phyloP scores from a whole-genome alignment of 306 rosid genomes.

The Cicer cuneatum region DNA sequence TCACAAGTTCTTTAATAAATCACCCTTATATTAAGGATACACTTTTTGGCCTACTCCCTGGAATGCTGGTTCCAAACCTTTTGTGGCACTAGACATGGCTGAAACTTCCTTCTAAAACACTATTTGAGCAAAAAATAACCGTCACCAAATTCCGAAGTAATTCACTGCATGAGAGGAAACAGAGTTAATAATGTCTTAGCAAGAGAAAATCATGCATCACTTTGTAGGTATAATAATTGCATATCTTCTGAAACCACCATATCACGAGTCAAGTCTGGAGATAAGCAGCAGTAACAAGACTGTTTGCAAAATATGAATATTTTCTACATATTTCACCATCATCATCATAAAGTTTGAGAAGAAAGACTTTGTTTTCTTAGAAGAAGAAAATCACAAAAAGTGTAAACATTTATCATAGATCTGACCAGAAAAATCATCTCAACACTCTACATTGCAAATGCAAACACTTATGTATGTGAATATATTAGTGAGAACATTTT shows the following conservation, averaged over 20 bases:
- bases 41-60: conserved; percentile 96
- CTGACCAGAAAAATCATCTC: conserved; percentile 10
- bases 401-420: background rate
- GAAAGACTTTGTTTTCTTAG: background rate
- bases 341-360: conserved; percentile 19
- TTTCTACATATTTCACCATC: conserved; percentile 27
- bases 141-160: conserved; percentile 48
- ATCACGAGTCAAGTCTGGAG: conserved; percentile 22
- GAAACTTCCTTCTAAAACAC: conserved; percentile 47
- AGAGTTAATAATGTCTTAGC: conserved; percentile 41
- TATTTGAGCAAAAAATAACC: conserved; percentile 44
- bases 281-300: conserved; percentile 27
- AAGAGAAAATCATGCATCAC: conserved; percentile 35
- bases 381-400: conserved; percentile 11
- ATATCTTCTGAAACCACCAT: conserved; percentile 22
- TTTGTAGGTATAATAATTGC: conserved; percentile 31
- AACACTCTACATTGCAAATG: background rate
- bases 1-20: conserved; percentile 41
- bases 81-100: conserved; percentile 88
- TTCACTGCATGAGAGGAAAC: conserved; percentile 52
- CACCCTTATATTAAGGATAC: conserved; percentile 72
- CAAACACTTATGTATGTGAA: conserved; percentile 5
- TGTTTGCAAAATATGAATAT: conserved; percentile 11
- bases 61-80: conserved; percentile 95
- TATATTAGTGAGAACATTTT: background rate